phyloP scores from a whole-genome alignment of 1,284 basidiomycete species.

The Trichosporon sp. region DNA sequence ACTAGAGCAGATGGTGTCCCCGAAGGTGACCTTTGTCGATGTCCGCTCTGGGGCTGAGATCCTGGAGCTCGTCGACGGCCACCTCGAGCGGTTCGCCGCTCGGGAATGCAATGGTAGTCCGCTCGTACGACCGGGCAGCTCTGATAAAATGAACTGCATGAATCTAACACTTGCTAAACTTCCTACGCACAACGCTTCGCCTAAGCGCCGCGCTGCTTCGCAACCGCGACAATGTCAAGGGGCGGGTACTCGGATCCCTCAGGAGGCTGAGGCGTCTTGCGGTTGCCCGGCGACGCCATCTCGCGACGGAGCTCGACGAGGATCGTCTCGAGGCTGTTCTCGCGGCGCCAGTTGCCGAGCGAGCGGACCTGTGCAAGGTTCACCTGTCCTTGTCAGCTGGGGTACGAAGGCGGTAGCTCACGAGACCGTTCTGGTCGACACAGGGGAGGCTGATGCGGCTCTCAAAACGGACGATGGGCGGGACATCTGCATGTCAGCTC shows the following conservation, averaged over 20 bases:
- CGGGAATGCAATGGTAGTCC: not conserved
- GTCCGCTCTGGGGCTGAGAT: not conserved
- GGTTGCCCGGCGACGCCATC: constrained; percentile 87
- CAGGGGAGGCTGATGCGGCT: constrained; percentile 96
- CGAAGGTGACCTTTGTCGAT: too few species aligned
- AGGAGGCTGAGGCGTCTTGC: constrained; percentile 91
- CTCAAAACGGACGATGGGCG: constrained; percentile 65
- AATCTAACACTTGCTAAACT: constrained; percentile 17
- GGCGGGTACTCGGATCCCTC: constrained; percentile 69
- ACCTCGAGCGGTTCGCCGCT: not conserved
- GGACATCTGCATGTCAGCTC: constrained; percentile 41
- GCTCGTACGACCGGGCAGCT: not conserved
- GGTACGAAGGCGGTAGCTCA: constrained; percentile 34
- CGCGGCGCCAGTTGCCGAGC: constrained; percentile 72
- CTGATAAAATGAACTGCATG: constrained; percentile 15
- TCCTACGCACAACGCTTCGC: not conserved
- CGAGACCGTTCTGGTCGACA: constrained; percentile 72
- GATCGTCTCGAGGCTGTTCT: constrained; percentile 78
- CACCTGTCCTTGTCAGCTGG: constrained; percentile 59
- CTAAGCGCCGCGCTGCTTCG: constrained; percentile 44
- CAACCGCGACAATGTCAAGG: constrained; percentile 48
- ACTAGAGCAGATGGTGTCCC: too few species aligned
- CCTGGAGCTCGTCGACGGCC: not conserved
- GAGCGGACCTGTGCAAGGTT: constrained; percentile 70
- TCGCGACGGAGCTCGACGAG: constrained; percentile 92